Percentiles rank a stretch among this genome's conserved stretches.
Evolutionary conservation across 345 rosid species (phyloP).

Genomic region (Euphorbia lathyris): DNA sequence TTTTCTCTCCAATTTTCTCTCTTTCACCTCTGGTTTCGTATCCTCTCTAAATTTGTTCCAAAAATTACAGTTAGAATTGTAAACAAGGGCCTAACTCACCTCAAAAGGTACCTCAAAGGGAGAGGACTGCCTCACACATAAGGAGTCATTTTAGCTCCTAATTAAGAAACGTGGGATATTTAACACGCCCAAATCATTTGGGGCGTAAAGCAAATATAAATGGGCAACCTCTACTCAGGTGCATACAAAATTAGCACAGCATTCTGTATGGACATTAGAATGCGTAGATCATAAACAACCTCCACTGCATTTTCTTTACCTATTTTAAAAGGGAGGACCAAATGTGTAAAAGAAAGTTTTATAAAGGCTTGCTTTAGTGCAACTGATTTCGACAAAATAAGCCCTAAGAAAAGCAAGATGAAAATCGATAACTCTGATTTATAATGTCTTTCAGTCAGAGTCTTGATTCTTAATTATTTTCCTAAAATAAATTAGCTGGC

Average conservation of each 20-base stretch:
- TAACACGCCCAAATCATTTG: too few relatives aligned
- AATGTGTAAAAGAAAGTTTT: neutral
- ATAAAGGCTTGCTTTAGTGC: neutral
- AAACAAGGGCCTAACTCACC: too few relatives aligned
- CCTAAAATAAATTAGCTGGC: neutral
- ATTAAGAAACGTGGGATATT: too few relatives aligned
- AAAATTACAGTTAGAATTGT: too few relatives aligned
- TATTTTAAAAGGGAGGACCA: neutral
- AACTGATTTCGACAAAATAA: neutral
- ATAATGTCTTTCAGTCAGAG: neutral
- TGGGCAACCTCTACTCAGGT: too few relatives aligned
- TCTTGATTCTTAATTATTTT: neutral
- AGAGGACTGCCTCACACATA: too few relatives aligned
- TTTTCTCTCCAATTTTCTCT: neutral
- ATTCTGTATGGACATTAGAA: neutral
- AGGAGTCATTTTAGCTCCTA: too few relatives aligned
- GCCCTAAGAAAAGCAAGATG: neutral
- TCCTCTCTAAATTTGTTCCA: neutral
- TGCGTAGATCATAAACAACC: neutral
- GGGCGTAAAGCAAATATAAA: too few relatives aligned
- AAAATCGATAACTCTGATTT: neutral
- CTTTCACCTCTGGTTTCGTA: too few relatives aligned
- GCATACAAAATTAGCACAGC: neutral
- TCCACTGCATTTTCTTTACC: neutral
- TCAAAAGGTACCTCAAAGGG: too few relatives aligned